A percentile compares a stretch with the other conserved stretches of the same genome.
Conservation (phyloP, 2,329 filamentous ascomycete genomes). For the Epichloe amarillans region DNA sequence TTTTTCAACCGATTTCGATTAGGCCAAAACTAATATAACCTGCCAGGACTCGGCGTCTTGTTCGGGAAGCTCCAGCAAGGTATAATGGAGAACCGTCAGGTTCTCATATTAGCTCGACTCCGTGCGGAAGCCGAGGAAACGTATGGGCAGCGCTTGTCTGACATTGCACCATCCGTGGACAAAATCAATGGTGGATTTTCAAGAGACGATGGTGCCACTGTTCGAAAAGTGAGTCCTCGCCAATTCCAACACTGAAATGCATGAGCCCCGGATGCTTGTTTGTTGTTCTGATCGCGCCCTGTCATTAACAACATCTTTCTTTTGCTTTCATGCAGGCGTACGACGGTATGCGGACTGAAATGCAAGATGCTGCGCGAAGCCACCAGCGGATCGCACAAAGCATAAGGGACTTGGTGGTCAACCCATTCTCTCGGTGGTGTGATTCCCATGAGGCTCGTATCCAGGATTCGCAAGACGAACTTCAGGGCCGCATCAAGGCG, state of each 20-base stretch:
- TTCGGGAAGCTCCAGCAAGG: constrained; percentile 97
- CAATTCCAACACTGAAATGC: not conserved
- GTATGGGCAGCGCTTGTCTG: constrained; percentile 68
- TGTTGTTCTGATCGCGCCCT: not conserved
- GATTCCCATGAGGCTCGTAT: constrained; percentile 85
- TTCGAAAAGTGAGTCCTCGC: constrained; percentile 59
- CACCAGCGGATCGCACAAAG: constrained; percentile 94
- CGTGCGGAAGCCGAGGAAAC: constrained; percentile 89
- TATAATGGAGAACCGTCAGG: constrained; percentile 85
- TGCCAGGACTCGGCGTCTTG: constrained; percentile 68
- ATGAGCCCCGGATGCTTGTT: not conserved
- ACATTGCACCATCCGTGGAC: constrained; percentile 73
- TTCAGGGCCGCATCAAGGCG: constrained; percentile 79
- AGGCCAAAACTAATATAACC: constrained; percentile 7
- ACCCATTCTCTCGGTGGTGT: constrained; percentile 90
- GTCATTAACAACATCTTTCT: constrained; percentile 8
- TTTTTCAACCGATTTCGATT: not conserved
- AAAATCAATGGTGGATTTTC: constrained; percentile 72
- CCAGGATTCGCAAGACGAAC: constrained; percentile 86
- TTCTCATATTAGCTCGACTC: constrained; percentile 82
- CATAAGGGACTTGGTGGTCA: constrained; percentile 89
- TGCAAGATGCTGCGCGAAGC: constrained; percentile 78
- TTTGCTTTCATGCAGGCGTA: constrained; percentile 51
- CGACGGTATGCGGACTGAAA: constrained; percentile 82
- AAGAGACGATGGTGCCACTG: constrained; percentile 88